Conservation (phyloP, 306 rosid species). For the Begonia fuchsioides region DNA sequence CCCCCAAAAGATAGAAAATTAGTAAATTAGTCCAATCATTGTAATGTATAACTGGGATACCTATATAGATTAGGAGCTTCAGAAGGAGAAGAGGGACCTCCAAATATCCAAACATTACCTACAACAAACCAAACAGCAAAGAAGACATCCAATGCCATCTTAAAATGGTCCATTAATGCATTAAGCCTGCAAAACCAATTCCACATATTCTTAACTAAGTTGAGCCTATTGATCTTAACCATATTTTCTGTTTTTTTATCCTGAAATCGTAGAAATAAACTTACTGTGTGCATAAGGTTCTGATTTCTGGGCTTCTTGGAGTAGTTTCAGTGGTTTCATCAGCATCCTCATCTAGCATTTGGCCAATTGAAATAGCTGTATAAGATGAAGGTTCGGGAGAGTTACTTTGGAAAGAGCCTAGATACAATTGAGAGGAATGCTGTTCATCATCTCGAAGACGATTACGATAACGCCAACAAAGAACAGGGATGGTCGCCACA, state of each 20-base stretch:
- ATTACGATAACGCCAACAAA: constrained; percentile 81
- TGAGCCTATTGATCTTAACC: too few species aligned
- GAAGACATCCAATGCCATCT: constrained; percentile 89
- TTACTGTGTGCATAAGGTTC: too few species aligned
- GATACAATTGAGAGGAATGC: constrained; percentile 51
- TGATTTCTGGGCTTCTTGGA: constrained; percentile 17
- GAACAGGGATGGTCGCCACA: constrained; percentile 81
- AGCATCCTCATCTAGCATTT: constrained; percentile 62
- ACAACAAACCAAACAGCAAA: constrained; percentile 99
- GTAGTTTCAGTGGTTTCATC: constrained; percentile 30
- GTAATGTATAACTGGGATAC: constrained; percentile 24
- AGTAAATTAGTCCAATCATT: neutral
- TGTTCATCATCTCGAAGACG: constrained; percentile 59
- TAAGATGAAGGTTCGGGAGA: too few species aligned
- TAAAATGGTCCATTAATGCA: constrained; percentile 69
- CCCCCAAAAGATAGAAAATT: constrained; percentile 2
- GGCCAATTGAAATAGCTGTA: constrained; percentile 36
- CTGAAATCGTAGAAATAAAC: too few species aligned
- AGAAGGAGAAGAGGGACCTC: constrained; percentile 57
- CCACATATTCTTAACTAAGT: constrained; percentile 23
- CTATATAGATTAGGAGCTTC: constrained; percentile 90
- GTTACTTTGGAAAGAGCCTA: constrained; percentile 46
- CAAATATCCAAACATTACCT: constrained; percentile 97
- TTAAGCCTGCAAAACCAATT: constrained; percentile 61
- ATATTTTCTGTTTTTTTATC: too few species aligned